phyloP scores from a whole-genome alignment of 108 stramenopile species.

The Pseudonitzschia multistriata region DNA sequence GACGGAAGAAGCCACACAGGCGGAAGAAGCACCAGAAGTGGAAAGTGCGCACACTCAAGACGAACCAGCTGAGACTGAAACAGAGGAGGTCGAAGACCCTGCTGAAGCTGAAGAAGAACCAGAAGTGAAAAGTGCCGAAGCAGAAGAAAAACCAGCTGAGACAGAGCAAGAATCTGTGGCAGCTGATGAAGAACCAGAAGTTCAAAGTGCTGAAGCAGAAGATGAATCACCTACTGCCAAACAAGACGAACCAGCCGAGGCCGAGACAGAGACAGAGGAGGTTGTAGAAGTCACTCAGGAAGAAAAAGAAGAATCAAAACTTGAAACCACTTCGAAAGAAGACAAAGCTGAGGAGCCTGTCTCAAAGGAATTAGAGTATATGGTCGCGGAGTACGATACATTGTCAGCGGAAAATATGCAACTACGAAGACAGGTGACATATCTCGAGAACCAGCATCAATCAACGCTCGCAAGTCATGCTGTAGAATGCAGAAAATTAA shows the following conservation, averaged over 20 bases:
- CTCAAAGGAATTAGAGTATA: constrained; percentile 1
- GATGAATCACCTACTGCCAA: background rate
- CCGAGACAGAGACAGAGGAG: background rate
- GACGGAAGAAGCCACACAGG: too few species aligned
- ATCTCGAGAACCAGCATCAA: background rate
- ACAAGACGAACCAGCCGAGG: background rate
- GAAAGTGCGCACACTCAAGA: background rate
- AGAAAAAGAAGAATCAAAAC: background rate
- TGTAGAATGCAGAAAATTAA: background rate
- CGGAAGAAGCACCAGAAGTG: background rate
- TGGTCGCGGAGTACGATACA: background rate
- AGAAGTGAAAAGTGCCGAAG: background rate
- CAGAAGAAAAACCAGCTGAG: background rate
- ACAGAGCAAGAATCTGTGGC: background rate
- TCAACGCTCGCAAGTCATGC: background rate
- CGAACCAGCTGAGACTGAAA: background rate
- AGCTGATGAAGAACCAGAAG: background rate
- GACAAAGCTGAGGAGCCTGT: background rate
- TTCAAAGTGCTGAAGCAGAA: background rate
- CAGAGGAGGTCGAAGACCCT: background rate
- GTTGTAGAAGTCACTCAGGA: background rate
- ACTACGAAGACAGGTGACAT: background rate
- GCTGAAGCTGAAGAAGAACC: background rate
- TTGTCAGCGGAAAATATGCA: constrained; percentile 3
- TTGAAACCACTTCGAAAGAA: background rate